Evolutionary conservation across 2,329 filamentous ascomycete genomes (phyloP).

Genomic region (Colletotrichum noveboracense): DNA sequence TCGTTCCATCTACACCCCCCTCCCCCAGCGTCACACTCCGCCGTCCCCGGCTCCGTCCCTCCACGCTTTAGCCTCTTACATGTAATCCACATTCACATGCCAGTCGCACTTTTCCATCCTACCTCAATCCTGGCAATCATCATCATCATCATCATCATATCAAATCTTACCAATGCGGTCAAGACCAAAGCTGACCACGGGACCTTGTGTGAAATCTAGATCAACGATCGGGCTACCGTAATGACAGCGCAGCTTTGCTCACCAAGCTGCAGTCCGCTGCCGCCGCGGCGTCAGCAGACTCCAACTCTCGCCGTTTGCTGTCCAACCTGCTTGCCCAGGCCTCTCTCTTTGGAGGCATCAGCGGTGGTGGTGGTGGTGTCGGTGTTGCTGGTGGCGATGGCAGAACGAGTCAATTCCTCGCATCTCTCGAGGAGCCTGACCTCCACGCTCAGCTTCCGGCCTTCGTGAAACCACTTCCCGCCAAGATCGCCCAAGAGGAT

Average conservation of each 20-base stretch:
- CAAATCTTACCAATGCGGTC: not conserved
- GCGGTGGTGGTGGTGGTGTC: conserved; percentile 20
- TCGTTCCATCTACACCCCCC: not conserved
- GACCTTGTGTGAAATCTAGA: conserved; percentile 32
- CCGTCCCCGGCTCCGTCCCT: conserved; percentile 18
- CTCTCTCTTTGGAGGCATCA: conserved; percentile 34
- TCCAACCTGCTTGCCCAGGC: conserved; percentile 24
- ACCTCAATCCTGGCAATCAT: not conserved
- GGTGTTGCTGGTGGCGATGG: conserved; percentile 29
- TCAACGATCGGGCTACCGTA: conserved; percentile 41
- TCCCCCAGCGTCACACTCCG: not conserved
- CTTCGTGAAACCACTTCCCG: conserved; percentile 82
- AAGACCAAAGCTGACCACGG: conserved; percentile 34
- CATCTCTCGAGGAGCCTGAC: conserved; percentile 54
- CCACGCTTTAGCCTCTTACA: conserved; percentile 15
- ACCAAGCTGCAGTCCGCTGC: conserved; percentile 32
- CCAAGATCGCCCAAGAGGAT: conserved; percentile 80
- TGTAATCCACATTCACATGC: conserved; percentile 27
- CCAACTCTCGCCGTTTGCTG: conserved; percentile 20
- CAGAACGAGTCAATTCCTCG: conserved; percentile 48
- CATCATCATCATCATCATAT: not conserved
- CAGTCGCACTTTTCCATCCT: not conserved
- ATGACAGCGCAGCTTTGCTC: conserved; percentile 33
- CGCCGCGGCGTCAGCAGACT: conserved; percentile 23
- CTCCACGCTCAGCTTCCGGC: conserved; percentile 55